Evolutionary conservation across 176 grass and related monocot species (phyloP).

Genomic region (Triticum turgidum): DNA sequence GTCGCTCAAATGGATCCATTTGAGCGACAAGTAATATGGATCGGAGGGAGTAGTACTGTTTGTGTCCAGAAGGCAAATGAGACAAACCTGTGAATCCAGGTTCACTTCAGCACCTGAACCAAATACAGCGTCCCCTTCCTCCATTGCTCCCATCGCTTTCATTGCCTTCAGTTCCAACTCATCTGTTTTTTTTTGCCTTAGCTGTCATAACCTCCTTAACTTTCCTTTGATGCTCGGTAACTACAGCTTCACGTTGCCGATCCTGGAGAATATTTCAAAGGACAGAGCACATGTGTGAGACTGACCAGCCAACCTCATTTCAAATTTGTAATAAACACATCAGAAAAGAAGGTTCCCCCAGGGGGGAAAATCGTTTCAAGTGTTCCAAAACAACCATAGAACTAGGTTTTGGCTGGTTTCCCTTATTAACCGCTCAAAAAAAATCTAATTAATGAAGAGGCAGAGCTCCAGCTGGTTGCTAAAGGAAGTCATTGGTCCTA

Average conservation of each 20-base stretch:
- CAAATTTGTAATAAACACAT: not conserved
- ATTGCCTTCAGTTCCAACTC: slow-evolving; percentile 89
- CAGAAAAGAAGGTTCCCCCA: not conserved
- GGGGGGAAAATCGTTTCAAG: not conserved
- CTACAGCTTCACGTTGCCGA: slow-evolving; percentile 72
- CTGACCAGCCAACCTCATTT: slow-evolving; percentile 14
- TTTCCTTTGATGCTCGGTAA: slow-evolving; percentile 78
- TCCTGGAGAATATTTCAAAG: slow-evolving; percentile 52
- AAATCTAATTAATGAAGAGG: not conserved
- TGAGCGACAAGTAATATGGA: too few species aligned
- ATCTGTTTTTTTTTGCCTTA: slow-evolving; percentile 54
- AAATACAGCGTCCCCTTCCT: slow-evolving; percentile 69
- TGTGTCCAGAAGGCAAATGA: slow-evolving; percentile 11
- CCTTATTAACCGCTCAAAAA: not conserved
- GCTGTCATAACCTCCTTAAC: slow-evolving; percentile 62
- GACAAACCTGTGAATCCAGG: slow-evolving; percentile 82
- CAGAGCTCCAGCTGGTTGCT: not conserved
- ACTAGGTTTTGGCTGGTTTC: not conserved
- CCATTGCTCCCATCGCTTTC: slow-evolving; percentile 93
- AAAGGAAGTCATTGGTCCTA: not conserved
- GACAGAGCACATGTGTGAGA: not conserved
- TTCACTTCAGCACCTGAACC: slow-evolving; percentile 85
- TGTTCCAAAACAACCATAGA: not conserved
- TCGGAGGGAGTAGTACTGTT: not conserved
- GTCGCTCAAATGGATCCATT: too few species aligned